Percentiles rank a stretch among this genome's conserved stretches.
Evolutionary conservation across 1,284 basidiomycete genomes (phyloP).

Genomic region (Leccinum solheimii): DNA sequence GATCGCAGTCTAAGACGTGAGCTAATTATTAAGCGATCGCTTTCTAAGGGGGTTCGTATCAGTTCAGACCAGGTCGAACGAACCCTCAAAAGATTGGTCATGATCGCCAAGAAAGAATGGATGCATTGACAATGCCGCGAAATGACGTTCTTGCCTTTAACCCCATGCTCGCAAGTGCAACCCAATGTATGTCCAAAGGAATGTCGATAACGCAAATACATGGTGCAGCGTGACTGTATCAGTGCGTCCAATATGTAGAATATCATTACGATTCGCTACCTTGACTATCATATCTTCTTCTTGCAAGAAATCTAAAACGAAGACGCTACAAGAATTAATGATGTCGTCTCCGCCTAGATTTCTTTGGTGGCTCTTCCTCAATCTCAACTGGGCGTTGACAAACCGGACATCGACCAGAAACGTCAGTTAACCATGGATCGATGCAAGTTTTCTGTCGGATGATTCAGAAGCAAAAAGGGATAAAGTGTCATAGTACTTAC

Average conservation of each 20-base stretch:
- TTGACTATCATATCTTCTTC: slow-evolving; percentile 32
- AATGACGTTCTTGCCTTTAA: not conserved
- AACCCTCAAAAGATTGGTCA: not conserved
- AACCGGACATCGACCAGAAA: slow-evolving; percentile 77
- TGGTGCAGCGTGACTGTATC: slow-evolving; percentile 21
- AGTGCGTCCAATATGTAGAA: slow-evolving; percentile 34
- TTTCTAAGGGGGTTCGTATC: slow-evolving; percentile 5
- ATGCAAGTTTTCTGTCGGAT: slow-evolving; percentile 67
- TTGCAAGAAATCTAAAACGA: slow-evolving; percentile 8
- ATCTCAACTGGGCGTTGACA: slow-evolving; percentile 65
- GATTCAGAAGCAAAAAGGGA: slow-evolving; percentile 8
- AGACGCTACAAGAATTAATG: slow-evolving; percentile 17
- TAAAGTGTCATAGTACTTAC: slow-evolving; percentile 44
- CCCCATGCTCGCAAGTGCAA: slow-evolving; percentile 1
- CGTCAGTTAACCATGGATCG: slow-evolving; percentile 75
- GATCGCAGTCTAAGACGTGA: not conserved
- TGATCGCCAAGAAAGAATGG: not conserved
- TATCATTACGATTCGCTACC: slow-evolving; percentile 35
- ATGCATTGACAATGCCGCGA: not conserved
- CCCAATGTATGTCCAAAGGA: slow-evolving; percentile 22
- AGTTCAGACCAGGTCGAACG: not conserved
- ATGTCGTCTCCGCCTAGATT: slow-evolving; percentile 31
- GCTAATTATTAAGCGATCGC: slow-evolving; percentile 25
- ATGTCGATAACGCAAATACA: slow-evolving; percentile 34
- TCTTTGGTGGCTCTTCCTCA: slow-evolving; percentile 36